These are phyloP conservation scores for Litchi chinensis DNA, from an alignment of 345 rosid genomes.

Conservation along the genomic window DNA sequence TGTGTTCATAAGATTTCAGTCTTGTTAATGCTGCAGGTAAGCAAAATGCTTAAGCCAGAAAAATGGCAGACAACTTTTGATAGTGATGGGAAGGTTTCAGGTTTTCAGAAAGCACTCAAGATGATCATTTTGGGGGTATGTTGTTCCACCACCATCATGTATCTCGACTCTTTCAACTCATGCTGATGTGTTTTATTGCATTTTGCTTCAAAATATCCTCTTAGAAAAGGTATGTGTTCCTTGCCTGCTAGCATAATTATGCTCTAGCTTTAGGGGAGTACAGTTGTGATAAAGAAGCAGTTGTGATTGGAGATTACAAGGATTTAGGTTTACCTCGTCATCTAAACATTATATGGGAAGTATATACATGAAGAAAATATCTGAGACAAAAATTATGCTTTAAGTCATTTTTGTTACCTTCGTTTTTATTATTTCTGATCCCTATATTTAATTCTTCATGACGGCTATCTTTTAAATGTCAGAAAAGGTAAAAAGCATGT, in stretches of 20 bases:
- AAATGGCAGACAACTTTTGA: constrained; percentile 86
- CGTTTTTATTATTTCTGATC: background rate
- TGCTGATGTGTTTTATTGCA: background rate
- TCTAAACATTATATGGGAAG: background rate
- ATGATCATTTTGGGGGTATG: constrained; percentile 83
- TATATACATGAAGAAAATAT: background rate
- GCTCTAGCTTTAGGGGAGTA: background rate
- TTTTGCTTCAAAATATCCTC: background rate
- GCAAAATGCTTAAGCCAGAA: constrained; percentile 86
- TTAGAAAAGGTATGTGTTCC: background rate
- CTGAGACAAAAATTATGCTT: background rate
- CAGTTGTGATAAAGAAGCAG: background rate
- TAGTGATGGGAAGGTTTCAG: constrained; percentile 72
- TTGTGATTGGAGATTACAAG: background rate
- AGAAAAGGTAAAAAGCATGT: constrained; percentile 3
- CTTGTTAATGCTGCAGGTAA: constrained; percentile 48
- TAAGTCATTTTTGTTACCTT: background rate
- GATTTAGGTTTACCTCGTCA: background rate
- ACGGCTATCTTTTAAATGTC: background rate
- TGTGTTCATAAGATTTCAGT: constrained; percentile 8
- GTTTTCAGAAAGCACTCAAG: constrained; percentile 79
- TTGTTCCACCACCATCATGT: constrained; percentile 2
- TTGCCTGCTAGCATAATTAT: background rate
- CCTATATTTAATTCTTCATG: background rate
- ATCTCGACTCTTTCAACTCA: constrained; percentile 2